Percentiles rank a stretch among this genome's conserved stretches.
Conservation (phyloP, 306 rosid genomes). For the Acmispon strigosus region DNA sequence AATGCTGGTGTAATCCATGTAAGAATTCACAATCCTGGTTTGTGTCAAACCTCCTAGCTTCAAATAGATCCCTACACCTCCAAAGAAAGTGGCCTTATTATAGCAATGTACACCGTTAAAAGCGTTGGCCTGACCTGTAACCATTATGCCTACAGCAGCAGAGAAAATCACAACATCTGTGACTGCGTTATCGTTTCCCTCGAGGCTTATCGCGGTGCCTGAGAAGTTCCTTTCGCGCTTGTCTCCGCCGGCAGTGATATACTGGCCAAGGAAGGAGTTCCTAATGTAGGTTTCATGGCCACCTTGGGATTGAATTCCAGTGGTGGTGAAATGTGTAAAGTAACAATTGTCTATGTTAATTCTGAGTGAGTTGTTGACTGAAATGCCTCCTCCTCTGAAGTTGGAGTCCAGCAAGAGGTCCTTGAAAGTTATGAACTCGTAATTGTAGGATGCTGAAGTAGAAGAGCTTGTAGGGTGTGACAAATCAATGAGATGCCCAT, state of each 20-base stretch:
- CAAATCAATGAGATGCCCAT: conserved; percentile 58
- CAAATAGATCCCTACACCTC: conserved; percentile 76
- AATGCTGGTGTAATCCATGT: conserved; percentile 76
- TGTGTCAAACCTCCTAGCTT: conserved; percentile 63
- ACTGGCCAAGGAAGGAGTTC: conserved; percentile 77
- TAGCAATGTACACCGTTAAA: conserved; percentile 79
- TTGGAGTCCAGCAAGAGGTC: conserved; percentile 72
- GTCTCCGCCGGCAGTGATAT: conserved; percentile 73
- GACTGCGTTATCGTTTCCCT: conserved; percentile 76
- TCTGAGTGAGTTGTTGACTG: conserved; percentile 64
- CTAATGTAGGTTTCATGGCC: conserved; percentile 85
- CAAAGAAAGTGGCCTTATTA: conserved; percentile 79
- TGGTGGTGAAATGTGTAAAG: conserved; percentile 72
- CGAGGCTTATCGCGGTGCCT: conserved; percentile 66
- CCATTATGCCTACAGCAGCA: conserved; percentile 53
- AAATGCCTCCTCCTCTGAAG: conserved; percentile 76
- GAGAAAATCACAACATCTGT: conserved; percentile 91
- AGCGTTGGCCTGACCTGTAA: conserved; percentile 67
- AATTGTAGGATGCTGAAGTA: conserved; percentile 52
- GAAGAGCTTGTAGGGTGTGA: conserved; percentile 32
- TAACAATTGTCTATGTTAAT: conserved; percentile 74
- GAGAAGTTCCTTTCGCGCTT: conserved; percentile 51
- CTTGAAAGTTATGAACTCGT: conserved; percentile 65
- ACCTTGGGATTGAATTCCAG: conserved; percentile 53
- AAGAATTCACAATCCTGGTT: conserved; percentile 71